Percentiles rank a stretch among this genome's conserved stretches.
phyloP scores from a whole-genome alignment of 768 basidiomycete genomes.

The Leucocoprinus birnbaumii region DNA sequence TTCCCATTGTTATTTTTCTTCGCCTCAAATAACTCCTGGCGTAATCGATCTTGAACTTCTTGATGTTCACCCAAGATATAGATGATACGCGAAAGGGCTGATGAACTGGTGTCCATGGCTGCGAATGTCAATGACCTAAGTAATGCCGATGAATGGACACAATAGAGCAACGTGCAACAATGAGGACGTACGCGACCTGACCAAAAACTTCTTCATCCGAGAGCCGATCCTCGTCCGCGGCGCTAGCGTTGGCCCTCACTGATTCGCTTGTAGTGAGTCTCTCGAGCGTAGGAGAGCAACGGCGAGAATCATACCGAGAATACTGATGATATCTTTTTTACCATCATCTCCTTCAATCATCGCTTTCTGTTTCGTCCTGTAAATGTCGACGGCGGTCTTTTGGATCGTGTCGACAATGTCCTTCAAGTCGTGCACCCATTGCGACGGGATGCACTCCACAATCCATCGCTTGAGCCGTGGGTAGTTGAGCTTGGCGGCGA shows the following conservation, averaged over 20 bases:
- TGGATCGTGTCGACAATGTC: conserved; percentile 33
- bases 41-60: conserved; percentile 34
- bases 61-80: conserved; percentile 29
- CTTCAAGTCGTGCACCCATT: conserved; percentile 24
- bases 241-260: conserved; percentile 40
- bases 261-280: conserved; percentile 26
- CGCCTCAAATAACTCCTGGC: conserved; percentile 30
- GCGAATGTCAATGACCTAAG: conserved; percentile 35
- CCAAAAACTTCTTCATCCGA: conserved; percentile 35
- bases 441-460: conserved; percentile 28
- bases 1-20: conserved; percentile 15
- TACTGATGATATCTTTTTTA: conserved; percentile 46
- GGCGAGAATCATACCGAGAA: conserved; percentile 21
- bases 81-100: conserved; percentile 30
- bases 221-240: conserved; percentile 26
- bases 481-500: conserved; percentile 24
- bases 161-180: neutral
- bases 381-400: conserved; percentile 31
- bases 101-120: conserved; percentile 41
- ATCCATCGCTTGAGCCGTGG: conserved; percentile 29
- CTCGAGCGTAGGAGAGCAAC: neutral
- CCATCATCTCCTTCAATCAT: conserved; percentile 27
- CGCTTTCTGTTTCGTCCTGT: conserved; percentile 32
- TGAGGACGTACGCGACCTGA: conserved; percentile 27
- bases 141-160: neutral